Conservation (phyloP, 257 asterid genomes). For the Misopates orontium region DNA sequence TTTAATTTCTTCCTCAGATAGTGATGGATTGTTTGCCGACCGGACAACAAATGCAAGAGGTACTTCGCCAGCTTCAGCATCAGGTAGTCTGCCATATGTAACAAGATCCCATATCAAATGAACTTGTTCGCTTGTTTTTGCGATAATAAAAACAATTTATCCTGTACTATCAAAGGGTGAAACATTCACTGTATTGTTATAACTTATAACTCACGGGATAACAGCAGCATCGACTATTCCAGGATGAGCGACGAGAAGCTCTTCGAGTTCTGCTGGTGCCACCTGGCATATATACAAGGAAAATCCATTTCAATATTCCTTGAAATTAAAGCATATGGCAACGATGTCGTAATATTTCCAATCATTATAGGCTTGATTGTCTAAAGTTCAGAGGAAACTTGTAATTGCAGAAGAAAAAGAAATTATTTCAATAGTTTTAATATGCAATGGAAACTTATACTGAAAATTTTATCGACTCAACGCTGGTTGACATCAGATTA, state of each 20-base stretch:
- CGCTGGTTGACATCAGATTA: not conserved
- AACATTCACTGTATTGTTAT: too few species aligned
- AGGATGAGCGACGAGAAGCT: conserved; percentile 45
- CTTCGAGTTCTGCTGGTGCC: conserved; percentile 51
- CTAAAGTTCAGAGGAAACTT: too few species aligned
- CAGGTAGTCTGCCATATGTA: conserved; percentile 49
- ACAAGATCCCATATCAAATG: not conserved
- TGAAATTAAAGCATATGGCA: too few species aligned
- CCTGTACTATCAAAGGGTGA: too few species aligned
- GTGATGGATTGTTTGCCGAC: conserved; percentile 30
- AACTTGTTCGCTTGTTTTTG: not conserved
- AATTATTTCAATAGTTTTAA: too few species aligned
- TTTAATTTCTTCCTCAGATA: conserved; percentile 28
- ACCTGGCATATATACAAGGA: too few species aligned
- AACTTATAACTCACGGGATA: conserved; percentile 40
- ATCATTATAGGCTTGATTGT: too few species aligned
- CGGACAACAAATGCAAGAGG: conserved; percentile 74
- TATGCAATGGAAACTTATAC: too few species aligned
- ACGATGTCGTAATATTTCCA: too few species aligned
- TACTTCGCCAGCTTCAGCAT: conserved; percentile 78
- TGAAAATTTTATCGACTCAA: not conserved
- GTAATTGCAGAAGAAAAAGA: too few species aligned
- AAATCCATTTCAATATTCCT: too few species aligned
- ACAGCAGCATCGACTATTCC: conserved; percentile 43
- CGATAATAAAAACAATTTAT: too few species aligned